Conservation (phyloP, 202 grass and related monocot species). For the Brachypodium distachyon region DNA sequence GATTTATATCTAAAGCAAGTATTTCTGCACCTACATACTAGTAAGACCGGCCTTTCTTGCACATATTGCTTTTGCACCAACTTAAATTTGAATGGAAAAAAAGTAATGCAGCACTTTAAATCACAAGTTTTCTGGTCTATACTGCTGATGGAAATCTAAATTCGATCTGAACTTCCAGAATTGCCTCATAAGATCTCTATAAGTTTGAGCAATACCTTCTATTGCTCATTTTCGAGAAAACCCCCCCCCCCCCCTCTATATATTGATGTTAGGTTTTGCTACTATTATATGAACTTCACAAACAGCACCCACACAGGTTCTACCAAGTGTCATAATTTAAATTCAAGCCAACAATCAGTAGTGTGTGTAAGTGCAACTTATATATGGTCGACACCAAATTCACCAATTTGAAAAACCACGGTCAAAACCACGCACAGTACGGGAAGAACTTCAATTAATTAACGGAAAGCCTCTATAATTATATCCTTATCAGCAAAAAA, state of each 20-base stretch:
- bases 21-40: neutral
- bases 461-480: neutral
- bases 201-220: neutral
- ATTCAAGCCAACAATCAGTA: neutral
- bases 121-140: neutral
- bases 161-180: neutral
- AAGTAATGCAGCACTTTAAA: neutral
- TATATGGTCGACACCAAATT: neutral
- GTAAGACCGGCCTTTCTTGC: neutral
- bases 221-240: too few species aligned
- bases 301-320: neutral
- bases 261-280: neutral
- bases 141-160: neutral
- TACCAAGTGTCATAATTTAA: neutral
- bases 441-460: neutral
- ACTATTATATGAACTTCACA: neutral
- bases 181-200: neutral
- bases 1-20: neutral
- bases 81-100: neutral
- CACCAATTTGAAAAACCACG: neutral
- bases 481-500: neutral
- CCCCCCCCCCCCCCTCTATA: too few species aligned
- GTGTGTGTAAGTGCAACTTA: too few species aligned
- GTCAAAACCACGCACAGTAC: neutral
- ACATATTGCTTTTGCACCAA: neutral